Evolutionary conservation across 73 alveolate genomes (phyloP), one percentile per base, ranked within the genome.

Genomic region (Paramecium biaurelia): DNA sequence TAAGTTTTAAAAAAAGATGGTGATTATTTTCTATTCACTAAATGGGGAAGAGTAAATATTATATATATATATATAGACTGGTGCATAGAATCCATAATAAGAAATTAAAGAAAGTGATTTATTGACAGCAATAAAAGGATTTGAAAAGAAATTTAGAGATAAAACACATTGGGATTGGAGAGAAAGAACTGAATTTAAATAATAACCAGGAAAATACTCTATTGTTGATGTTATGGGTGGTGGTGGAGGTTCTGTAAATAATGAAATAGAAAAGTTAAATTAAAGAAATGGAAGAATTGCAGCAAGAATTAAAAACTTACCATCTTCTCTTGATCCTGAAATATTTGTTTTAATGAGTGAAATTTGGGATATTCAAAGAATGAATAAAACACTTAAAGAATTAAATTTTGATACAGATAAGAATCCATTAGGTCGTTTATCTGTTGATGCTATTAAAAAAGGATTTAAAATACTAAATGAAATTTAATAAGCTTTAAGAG

Each of bases 351-450:
- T 96, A 24, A 93, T 96, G 93, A 38, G 67, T 11, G 58, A 94
- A 42, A 95, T 97, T 28, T 98, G 98, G 97, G 97, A 98, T 85
- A 88, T 94, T 70, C 86, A 93, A 12, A 70, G 95, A 89, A 94
- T 97, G 94, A 96, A 95, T 89, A 92, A 85, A 72, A 72, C 96
- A 5, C 92, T 97, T 92, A 89, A 86, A 57, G 99, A 98, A 89
- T 86, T 97, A 32, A 95, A 96, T 28, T 85, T 96, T 47, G 99
- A 98, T 93, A 85, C 96, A 6, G 96, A 94, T 34, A 97, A 93
- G 85, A 92, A 95, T 92, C 99, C 99, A 30, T 93, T 97, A 57
- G 99, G 99, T 14, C 89, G 95, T 68, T 92, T 97, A 63, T 58
- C 97, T 35, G 86, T 90, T n/a, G 97, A 89, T 20, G 86, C 95